Base-by-base conservation (phyloP, 140 eudicot species). In the Bidens hawaiensis region DNA sequence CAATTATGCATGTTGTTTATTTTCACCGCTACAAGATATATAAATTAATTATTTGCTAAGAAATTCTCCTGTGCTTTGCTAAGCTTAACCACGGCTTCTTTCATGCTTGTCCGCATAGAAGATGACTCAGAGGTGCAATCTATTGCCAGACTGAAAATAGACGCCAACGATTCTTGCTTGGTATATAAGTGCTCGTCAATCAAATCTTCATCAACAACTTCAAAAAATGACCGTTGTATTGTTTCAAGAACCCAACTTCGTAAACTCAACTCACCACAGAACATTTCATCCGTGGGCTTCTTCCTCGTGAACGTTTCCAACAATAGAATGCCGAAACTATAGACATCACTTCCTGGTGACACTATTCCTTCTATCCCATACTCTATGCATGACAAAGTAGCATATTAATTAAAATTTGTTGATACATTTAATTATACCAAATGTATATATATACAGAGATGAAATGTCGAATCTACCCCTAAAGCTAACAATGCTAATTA, bases 361-460 rank as follows among this genome's bases (percentile, higher is more conserved):
- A 82, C 83, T 42, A 74, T 67, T 48, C 86, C 90, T 61, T 74
- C 74, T 53, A 46, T 68, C 65, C 90, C 85, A 24, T 72, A 79
- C 60, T 79, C 85, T 79, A 14, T 12, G 42, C 42, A 64, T 0
- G 3, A 55, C 13, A 9, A 14, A 2, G 30, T 28, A 23, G 3
- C 8, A 12, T 1, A 23, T 24, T n/a, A n/a, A 51, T 22, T 22
- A 12, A 24, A 22, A 11, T 7, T 19, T 18, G 27, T 48, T 18
- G 27, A 19, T 48, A 18, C 12, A 17, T 46, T 1, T 46, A 18
- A 46, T 16, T 46, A 12, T 17, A 46, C 53, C 25, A 46, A 46
- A 18, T 4, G 16, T 45, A 22, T 10, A 45, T 4, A n/a, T n/a
- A n/a, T n/a, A n/a, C n/a, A n/a, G n/a, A n/a, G n/a, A n/a, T n/a